These are phyloP conservation scores for Entelexis paramagnoliae DNA, from an alignment of 1,139 yeast species.

Conservation along the genomic window DNA sequence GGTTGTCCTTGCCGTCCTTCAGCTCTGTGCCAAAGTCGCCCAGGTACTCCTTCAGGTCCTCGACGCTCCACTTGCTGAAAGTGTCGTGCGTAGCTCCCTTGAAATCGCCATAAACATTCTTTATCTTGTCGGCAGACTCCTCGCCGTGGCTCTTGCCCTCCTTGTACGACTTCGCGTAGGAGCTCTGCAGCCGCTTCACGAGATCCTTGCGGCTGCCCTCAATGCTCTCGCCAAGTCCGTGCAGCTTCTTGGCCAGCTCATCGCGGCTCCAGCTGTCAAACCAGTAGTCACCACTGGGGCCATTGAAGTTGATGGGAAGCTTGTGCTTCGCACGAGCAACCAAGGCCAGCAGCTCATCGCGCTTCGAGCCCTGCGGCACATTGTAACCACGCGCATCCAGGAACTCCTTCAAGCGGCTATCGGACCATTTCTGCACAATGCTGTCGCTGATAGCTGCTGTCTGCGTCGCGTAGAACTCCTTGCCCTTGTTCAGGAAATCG, in stretches of 20 bases:
- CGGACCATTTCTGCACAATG: conserved; percentile 31
- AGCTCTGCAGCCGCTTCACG: conserved; percentile 23
- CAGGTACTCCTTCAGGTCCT: conserved; percentile 46
- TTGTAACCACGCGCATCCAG: conserved; percentile 44
- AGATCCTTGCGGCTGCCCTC: conserved; percentile 36
- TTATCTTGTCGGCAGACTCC: conserved; percentile 18
- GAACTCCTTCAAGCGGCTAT: conserved; percentile 40
- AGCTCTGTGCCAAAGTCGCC: conserved; percentile 42
- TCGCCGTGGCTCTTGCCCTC: conserved; percentile 25
- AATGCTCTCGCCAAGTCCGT: conserved; percentile 32
- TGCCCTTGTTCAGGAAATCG: conserved; percentile 25
- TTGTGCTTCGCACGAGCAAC: conserved; percentile 40
- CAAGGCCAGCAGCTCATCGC: conserved; percentile 39
- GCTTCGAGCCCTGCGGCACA: conserved; percentile 40
- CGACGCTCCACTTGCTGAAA: conserved; percentile 44
- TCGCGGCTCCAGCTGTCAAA: conserved; percentile 42
- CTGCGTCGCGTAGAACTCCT: conserved; percentile 20
- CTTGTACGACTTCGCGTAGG: conserved; percentile 26
- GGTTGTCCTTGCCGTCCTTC: conserved; percentile 36
- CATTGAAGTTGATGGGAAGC: conserved; percentile 29
- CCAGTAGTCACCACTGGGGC: conserved; percentile 27
- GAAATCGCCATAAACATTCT: conserved; percentile 24
- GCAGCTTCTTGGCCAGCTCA: conserved; percentile 37
- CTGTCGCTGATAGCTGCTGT: conserved; percentile 11
- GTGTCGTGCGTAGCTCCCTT: conserved; percentile 30